Evolutionary conservation across 768 basidiomycete genomes (phyloP).

Genomic region (Boletus sp.): DNA sequence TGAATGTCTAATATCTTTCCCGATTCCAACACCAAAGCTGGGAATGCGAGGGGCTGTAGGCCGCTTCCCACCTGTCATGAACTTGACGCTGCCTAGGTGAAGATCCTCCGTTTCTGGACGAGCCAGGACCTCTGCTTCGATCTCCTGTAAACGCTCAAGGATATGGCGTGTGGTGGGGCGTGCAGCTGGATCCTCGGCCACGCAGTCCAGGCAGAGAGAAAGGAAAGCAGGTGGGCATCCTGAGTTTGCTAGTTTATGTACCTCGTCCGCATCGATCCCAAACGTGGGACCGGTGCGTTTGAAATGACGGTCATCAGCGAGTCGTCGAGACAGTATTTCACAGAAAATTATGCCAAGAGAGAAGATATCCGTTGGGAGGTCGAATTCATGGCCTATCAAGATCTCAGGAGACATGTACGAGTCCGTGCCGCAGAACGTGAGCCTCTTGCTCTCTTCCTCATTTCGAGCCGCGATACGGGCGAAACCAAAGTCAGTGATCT

Average conservation of each 20-base stretch:
- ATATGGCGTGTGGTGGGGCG: slow-evolving; percentile 80
- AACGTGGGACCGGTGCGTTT: slow-evolving; percentile 80
- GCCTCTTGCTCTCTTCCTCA: slow-evolving; percentile 81
- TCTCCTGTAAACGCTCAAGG: slow-evolving; percentile 71
- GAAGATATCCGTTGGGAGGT: slow-evolving; percentile 92
- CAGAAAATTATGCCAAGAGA: slow-evolving; percentile 92
- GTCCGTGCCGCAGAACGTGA: slow-evolving; percentile 87
- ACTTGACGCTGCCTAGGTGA: slow-evolving; percentile 83
- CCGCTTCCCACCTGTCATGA: slow-evolving; percentile 68
- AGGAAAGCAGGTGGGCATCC: slow-evolving; percentile 82
- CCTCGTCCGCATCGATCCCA: slow-evolving; percentile 73
- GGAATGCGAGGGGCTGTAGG: slow-evolving; percentile 73
- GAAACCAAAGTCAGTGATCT: slow-evolving; percentile 99
- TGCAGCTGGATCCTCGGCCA: slow-evolving; percentile 55
- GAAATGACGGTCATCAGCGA: slow-evolving; percentile 82
- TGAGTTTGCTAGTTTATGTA: slow-evolving; percentile 60
- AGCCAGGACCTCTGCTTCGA: slow-evolving; percentile 81
- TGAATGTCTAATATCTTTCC: slow-evolving; percentile 50
- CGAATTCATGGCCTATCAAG: slow-evolving; percentile 86
- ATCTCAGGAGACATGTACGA: slow-evolving; percentile 99
- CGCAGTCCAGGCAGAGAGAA: slow-evolving; percentile 75
- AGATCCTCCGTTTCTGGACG: slow-evolving; percentile 66
- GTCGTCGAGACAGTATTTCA: slow-evolving; percentile 79
- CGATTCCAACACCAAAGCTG: slow-evolving; percentile 77
- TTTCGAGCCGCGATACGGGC: slow-evolving; percentile 92